Base-by-base conservation (phyloP, 148 eudicot species). In the Talinum fruticosum region DNA sequence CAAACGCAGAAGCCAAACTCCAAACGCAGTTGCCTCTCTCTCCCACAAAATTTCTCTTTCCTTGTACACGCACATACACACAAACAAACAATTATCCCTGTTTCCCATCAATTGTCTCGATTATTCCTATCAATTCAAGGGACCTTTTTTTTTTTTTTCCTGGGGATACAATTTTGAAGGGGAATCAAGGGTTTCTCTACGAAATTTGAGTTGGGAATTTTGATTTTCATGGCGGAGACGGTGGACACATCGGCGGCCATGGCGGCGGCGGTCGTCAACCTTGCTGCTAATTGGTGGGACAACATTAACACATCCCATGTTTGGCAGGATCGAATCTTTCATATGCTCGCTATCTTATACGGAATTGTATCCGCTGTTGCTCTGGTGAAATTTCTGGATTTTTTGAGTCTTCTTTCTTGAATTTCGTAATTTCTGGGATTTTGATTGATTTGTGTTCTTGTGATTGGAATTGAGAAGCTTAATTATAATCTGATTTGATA, bases 261-360 rank as follows among this genome's bases (percentile, higher is more conserved):
- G 8, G 45, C 47, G 77, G 82, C 71, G 34, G 84, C 69, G n/a
- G 49, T 79, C 41, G 81, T 90, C 21, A 86, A 80, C 0, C 90
- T 84, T 33, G 85, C 89, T 4, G 79, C 85, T 28, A 85, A 66
- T 75, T 96, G 97, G 97, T 96, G 99, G 99, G 85, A 82, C 38
- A 66, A 84, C 15, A 44, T 96, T 28, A 89, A 93, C 71, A 53
- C 87, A 24, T 93, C 99, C 7, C 71, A 74, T 24, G n/a, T 83
- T 62, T 96, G 99, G 99, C 99, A 96, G 80, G 93, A 93, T 84
- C 92, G 93, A 57, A 88, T 93, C 41, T 96, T 93, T 80, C 93
- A 91, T 79, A 72, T 86, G 45, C 90, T 96, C 13, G 90, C 97
- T 24, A 84, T 83, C n/a, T 88, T 93, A 12, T 96, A 90, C 54